Evolutionary conservation across 352 stramenopile species (phyloP).

Genomic region (Phytopythium litorale): DNA sequence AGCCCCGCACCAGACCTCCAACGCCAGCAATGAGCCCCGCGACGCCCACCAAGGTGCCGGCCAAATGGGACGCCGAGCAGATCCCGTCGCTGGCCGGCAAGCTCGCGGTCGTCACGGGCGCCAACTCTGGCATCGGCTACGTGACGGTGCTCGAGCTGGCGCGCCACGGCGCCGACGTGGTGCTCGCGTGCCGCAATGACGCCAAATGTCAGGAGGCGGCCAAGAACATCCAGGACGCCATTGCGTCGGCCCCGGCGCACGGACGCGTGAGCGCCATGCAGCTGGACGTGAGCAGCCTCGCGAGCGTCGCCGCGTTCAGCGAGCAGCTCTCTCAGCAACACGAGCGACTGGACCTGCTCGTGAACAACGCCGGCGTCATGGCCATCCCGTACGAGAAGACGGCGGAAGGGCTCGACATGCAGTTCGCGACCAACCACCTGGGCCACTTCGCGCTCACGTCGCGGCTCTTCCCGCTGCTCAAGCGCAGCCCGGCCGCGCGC

Average conservation of each 20-base stretch:
- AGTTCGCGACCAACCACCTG: constrained; percentile 58
- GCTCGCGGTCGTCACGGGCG: constrained; percentile 6
- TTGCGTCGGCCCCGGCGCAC: background rate
- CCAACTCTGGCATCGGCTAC: constrained; percentile 10
- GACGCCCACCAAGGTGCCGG: constrained; percentile 4
- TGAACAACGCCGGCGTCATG: constrained; percentile 56
- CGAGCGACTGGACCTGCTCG: constrained; percentile 32
- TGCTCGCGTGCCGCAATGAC: constrained; percentile 7
- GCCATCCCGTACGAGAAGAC: constrained; percentile 28
- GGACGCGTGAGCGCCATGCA: constrained; percentile 22
- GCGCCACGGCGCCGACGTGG: constrained; percentile 4
- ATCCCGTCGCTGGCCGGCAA: constrained; percentile 1
- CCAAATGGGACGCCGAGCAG: constrained; percentile 5
- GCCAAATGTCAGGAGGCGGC: background rate
- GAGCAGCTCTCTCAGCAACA: constrained; percentile 21
- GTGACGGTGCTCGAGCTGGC: constrained; percentile 3
- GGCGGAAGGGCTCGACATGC: constrained; percentile 28
- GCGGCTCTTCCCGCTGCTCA: constrained; percentile 22
- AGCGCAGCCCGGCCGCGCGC: constrained; percentile 10
- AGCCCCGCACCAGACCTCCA: background rate
- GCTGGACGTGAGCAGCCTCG: constrained; percentile 39
- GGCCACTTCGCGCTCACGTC: constrained; percentile 42
- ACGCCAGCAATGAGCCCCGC: constrained; percentile 17
- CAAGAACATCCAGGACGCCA: background rate
- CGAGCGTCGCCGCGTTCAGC: constrained; percentile 30